Conservation (phyloP, 2,329 filamentous ascomycete species). For the Stenocarpella maydis region DNA sequence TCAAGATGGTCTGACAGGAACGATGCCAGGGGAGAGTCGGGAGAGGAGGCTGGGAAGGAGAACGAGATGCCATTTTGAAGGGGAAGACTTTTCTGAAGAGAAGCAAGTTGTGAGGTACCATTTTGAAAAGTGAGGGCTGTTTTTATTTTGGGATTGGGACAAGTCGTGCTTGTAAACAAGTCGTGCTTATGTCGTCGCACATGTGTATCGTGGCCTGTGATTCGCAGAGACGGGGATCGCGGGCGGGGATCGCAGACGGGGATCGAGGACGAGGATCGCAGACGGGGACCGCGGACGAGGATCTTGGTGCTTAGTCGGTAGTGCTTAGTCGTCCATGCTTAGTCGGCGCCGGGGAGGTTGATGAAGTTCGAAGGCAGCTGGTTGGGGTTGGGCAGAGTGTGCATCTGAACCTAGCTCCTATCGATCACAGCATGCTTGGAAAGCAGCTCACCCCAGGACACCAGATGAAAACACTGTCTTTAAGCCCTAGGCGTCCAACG, state of each 20-base stretch:
- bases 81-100: no score
- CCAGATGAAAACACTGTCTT: neutral
- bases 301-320: constrained; percentile 1
- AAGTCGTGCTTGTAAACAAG: neutral
- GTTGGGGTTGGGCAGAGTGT: neutral
- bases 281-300: no score
- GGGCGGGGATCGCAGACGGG: no score
- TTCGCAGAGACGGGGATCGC: constrained; percentile 1
- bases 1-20: neutral
- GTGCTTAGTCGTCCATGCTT: neutral
- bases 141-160: no score
- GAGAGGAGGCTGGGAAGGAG: neutral
- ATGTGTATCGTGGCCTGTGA: neutral
- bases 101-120: no score
- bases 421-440: neutral
- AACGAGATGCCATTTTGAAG: neutral
- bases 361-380: neutral
- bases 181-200: neutral
- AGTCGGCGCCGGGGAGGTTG: neutral
- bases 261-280: no score
- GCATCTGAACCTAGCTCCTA: neutral
- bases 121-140: no score
- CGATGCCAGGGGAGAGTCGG: neutral
- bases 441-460: neutral
- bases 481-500: neutral